phyloP scores from a whole-genome alignment of 1,284 basidiomycete species.

The Trametes polyzona region DNA sequence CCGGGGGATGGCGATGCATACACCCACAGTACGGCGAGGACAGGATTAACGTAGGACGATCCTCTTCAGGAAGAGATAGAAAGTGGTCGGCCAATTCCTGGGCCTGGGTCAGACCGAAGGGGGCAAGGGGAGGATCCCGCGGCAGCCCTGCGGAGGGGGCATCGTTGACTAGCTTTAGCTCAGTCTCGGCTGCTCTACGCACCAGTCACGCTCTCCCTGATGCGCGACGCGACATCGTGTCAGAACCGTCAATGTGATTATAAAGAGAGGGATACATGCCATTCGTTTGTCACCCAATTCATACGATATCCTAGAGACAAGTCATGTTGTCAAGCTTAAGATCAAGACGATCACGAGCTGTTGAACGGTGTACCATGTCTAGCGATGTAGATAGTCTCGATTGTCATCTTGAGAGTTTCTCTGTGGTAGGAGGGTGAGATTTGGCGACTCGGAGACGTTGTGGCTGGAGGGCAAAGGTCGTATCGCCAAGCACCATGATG shows the following conservation, averaged over 20 bases:
- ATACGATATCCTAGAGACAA: constrained; percentile 63
- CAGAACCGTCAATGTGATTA: neutral
- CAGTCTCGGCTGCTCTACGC: too few species aligned
- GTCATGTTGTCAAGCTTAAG: too few species aligned
- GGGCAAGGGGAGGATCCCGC: constrained; percentile 80
- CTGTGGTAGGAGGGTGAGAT: too few species aligned
- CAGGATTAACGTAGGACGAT: constrained; percentile 77
- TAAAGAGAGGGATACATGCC: constrained; percentile 45
- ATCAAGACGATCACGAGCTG: too few species aligned
- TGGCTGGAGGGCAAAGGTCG: too few species aligned
- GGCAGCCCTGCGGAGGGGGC: constrained; percentile 55
- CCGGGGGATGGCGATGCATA: too few species aligned
- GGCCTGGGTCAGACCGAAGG: constrained; percentile 79
- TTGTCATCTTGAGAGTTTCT: constrained; percentile 26
- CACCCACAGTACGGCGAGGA: constrained; percentile 80
- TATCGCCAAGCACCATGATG: too few species aligned
- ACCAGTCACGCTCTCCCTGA: constrained; percentile 72
- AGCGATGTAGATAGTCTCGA: constrained; percentile 80
- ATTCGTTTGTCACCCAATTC: constrained; percentile 70
- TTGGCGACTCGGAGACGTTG: too few species aligned
- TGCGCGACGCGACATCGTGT: neutral
- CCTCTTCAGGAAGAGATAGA: constrained; percentile 61
- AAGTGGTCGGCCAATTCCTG: constrained; percentile 72
- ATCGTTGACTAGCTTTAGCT: too few species aligned
- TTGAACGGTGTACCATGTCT: constrained; percentile 63